These are phyloP conservation scores for Cyberlindnera mycetangii DNA, from an alignment of 805 yeast genomes.

Conservation along the genomic window DNA sequence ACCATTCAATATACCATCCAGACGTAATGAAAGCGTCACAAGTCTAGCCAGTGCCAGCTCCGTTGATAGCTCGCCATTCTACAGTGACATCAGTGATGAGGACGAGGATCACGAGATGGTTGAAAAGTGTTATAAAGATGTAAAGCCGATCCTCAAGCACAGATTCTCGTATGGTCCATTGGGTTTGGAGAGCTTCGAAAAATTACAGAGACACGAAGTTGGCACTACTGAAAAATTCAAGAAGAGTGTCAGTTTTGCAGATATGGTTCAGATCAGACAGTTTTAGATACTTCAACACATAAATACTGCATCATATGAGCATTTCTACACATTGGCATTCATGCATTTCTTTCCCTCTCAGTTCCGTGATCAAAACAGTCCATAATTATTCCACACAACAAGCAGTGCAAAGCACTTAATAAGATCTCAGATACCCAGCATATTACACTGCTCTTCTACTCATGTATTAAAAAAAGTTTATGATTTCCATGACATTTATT, in stretches of 20 bases:
- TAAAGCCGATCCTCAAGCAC: constrained; percentile 25
- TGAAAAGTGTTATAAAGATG: constrained; percentile 1
- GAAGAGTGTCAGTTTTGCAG: constrained; percentile 28
- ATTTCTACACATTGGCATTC: too few species aligned
- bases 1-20: neutral
- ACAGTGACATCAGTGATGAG: constrained; percentile 15
- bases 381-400: neutral
- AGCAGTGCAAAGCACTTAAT: neutral
- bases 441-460: neutral
- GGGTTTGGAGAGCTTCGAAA: constrained; percentile 13
- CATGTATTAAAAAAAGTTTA: neutral
- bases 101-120: constrained; percentile 13
- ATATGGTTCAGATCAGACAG: constrained; percentile 28
- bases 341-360: too few species aligned
- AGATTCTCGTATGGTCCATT: constrained; percentile 10
- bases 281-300: constrained; percentile 10
- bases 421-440: neutral
- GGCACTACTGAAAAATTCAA: constrained; percentile 3
- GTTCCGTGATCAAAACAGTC: neutral
- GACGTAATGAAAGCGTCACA: constrained; percentile 10
- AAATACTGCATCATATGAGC: too few species aligned
- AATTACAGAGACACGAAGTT: neutral
- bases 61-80: constrained; percentile 14
- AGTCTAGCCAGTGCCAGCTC: constrained; percentile 11
- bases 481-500: neutral